Evolutionary conservation across 2,329 filamentous ascomycete genomes (phyloP).

Genomic region (Scopulariopsis brevicaulis): DNA sequence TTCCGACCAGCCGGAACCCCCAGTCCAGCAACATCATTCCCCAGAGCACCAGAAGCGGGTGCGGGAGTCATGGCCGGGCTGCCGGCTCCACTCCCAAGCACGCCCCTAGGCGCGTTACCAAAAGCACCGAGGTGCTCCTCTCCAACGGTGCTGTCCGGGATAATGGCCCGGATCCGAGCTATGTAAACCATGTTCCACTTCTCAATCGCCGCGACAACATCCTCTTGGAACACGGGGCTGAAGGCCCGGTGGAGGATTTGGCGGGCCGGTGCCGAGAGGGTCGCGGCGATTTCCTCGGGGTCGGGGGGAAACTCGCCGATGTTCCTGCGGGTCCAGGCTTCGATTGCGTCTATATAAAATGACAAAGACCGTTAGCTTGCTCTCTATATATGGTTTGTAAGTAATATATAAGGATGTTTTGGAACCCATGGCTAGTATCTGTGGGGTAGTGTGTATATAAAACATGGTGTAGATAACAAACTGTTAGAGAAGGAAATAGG

Average conservation of each 20-base stretch:
- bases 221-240: neutral
- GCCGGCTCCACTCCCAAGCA: no score
- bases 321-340: neutral
- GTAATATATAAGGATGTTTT: neutral
- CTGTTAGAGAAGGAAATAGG: neutral
- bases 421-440: no score
- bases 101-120: no score
- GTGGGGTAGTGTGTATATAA: no score
- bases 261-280: neutral
- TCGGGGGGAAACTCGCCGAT: neutral
- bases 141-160: neutral
- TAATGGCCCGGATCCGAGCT: no score
- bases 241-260: neutral
- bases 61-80: no score
- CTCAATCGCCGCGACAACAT: neutral
- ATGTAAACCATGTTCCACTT: neutral
- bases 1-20: no score
- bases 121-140: no score
- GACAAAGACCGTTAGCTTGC: no score
- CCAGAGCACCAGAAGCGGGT: no score
- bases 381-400: no score
- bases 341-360: neutral
- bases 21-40: no score
- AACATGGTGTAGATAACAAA: neutral
- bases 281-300: neutral